Base-by-base conservation (phyloP, 805 yeast genomes). In the Kluyveromyces aestuarii region DNA sequence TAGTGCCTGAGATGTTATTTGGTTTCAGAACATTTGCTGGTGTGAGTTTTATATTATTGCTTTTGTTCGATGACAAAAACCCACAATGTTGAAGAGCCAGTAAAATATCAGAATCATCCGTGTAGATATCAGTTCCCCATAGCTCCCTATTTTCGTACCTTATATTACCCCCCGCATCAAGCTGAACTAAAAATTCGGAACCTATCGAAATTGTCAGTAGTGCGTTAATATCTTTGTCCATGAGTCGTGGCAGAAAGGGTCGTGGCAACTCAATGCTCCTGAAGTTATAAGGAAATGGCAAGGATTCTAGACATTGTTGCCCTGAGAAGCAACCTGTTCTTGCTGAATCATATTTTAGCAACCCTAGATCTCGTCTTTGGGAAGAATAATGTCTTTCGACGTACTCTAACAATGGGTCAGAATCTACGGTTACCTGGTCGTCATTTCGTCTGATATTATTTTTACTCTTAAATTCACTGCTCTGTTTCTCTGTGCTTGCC, bases 81-180 rank as follows among this genome's bases (percentile, higher is more conserved):
- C 96, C 96, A 52, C 81, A 70, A 58, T 93, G 98, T 52, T 79
- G 76, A 46, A 91, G 68, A 0, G 82, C 84, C 6, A 86, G 73
- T 37, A 91, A 73, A 2, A 90, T 69, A 63, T 91, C 96, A 1
- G 96, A 84, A 64, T 91, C 99, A 65, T 93, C 98, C 0, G 97
- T 87, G 65, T 91, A 93, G 0, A 93, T 72, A 41, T 90, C 96
- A 1, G 90, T 77, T 2, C 99, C 99, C 98, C 98, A 91, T 1
- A 89, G 53, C 42, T 76, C 74, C 45, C 80, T 69, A 30, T 83
- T 77, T 36, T 56, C 59, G 13, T 69, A 71, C 45, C 79, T 72
- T 30, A 69, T 71, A 45, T 40, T 71, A 49, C 43, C 76, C 61
- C 55, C 67, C 73, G 41, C 70, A 51, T 47, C 63, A 61, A n/a